phyloP scores from a whole-genome alignment of 306 rosid species.

The Carpinus viminea region DNA sequence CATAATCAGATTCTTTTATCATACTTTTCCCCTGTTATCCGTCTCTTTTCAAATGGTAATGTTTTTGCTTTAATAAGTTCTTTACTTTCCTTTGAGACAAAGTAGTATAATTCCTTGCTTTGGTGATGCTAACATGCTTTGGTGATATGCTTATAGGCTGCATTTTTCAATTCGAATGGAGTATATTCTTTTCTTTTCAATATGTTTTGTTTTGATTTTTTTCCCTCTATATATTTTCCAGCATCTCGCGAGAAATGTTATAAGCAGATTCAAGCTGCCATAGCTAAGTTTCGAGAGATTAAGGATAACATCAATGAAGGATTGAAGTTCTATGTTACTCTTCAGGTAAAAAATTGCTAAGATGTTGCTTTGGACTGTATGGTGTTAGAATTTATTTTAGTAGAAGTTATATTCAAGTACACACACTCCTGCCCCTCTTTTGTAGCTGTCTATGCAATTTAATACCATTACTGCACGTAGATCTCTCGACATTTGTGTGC shows the following conservation, averaged over 20 bases:
- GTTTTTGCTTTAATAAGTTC: neutral
- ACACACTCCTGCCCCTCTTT: neutral
- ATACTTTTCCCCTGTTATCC: neutral
- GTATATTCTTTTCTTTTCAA: constrained; percentile 1
- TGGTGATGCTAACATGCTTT: neutral
- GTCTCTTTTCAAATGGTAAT: neutral
- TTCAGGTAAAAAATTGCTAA: constrained; percentile 58
- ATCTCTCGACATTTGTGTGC: neutral
- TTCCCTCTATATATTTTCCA: constrained; percentile 38
- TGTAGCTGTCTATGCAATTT: neutral
- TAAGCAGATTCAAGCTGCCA: constrained; percentile 95
- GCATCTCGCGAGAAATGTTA: constrained; percentile 91
- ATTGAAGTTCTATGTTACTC: constrained; percentile 82
- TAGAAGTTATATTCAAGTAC: neutral
- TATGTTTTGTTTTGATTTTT: constrained; percentile 22
- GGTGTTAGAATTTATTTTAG: constrained; percentile 1
- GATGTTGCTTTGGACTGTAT: constrained; percentile 17
- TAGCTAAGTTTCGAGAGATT: constrained; percentile 83
- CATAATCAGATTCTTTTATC: neutral
- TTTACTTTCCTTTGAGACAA: neutral
- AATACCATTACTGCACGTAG: neutral
- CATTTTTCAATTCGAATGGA: neutral
- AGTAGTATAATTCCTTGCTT: neutral
- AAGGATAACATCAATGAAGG: constrained; percentile 96
- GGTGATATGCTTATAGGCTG: neutral